phyloP scores from a whole-genome alignment of 2,329 filamentous ascomycete genomes.

The Fusarium agapanthi region DNA sequence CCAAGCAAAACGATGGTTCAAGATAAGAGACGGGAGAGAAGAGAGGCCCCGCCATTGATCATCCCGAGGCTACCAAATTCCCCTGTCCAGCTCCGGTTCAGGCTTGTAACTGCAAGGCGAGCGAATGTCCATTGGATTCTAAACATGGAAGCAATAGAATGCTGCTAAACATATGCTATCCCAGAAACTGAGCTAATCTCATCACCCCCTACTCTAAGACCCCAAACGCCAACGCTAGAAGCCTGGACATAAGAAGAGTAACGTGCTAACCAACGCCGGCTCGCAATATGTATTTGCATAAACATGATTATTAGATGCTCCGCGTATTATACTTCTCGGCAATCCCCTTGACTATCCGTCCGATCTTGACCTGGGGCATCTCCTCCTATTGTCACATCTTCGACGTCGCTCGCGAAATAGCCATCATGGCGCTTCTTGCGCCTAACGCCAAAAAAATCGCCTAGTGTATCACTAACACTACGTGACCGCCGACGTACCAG shows the following conservation, averaged over 20 bases:
- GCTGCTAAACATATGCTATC: slow-evolving; percentile 14
- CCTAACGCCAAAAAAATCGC: slow-evolving; percentile 50
- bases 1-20: slow-evolving; percentile 1
- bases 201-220: slow-evolving; percentile 20
- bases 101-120: background rate
- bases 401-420: slow-evolving; percentile 32
- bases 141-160: slow-evolving; percentile 1
- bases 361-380: slow-evolving; percentile 10
- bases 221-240: slow-evolving; percentile 44
- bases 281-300: slow-evolving; percentile 24
- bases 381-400: slow-evolving; percentile 25
- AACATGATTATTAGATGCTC: slow-evolving; percentile 27
- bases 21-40: slow-evolving; percentile 8
- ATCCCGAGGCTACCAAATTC: background rate
- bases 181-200: slow-evolving; percentile 15
- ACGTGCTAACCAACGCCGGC: slow-evolving; percentile 28
- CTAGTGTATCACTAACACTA: slow-evolving; percentile 54
- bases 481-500: slow-evolving; percentile 46
- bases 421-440: slow-evolving; percentile 44
- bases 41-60: slow-evolving; percentile 12
- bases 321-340: slow-evolving; percentile 16
- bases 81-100: slow-evolving; percentile 1
- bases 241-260: slow-evolving; percentile 29
- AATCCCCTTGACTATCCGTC: slow-evolving; percentile 6
- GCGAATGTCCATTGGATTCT: slow-evolving; percentile 1